Base-by-base conservation (phyloP, 768 basidiomycete genomes). In the Candolleomyces eurysporus region DNA sequence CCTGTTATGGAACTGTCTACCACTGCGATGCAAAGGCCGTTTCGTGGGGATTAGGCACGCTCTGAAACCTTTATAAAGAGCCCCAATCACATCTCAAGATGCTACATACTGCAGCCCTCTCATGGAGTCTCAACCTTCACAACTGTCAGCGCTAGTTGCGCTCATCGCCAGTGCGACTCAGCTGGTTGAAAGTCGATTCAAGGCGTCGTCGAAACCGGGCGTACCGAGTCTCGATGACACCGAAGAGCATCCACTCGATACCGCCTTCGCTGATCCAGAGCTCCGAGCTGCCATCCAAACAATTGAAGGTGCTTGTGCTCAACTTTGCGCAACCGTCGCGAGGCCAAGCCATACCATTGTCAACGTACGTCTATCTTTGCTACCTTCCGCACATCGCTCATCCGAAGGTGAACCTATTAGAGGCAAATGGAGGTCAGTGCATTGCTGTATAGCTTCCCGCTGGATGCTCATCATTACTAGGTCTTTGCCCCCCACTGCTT, bases 291-390 rank as follows among this genome's bases (percentile, higher is more conserved):
- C 72, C 4, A 66, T 77, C 26, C 69, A 71, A 42, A 71, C 63
- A 4, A 71, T 77, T 14, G 74, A 75, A 62, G 74, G 69, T 5
- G 75, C 75, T 8, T 75, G 74, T 55, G 73, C 71, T 30, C 75
- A 75, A 58, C 60, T 77, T 22, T 71, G 68, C 53, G 65, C 61
- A 7, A 71, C 70, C 5, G 67, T 74, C 14, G 71, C 73, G 0
- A 68, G 71, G 19, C 76, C 75, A 2, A 69, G 65, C 30, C 70
- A 73, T 59, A 70, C 68, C 8, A 61, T 75, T n/a, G 62, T 72
- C 36, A 76, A 73, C 61, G 73, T 74, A 59, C 42, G 72, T 66
- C 8, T 21, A 19, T 43, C 22, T 26, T 6, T 32, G n/a, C 42
- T 21, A 19, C 45, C 14, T 22, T 58, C 57, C 31, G 51, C 17